phyloP scores from a whole-genome alignment of 2,329 filamentous ascomycete species.

The Myriangium duriaei region DNA sequence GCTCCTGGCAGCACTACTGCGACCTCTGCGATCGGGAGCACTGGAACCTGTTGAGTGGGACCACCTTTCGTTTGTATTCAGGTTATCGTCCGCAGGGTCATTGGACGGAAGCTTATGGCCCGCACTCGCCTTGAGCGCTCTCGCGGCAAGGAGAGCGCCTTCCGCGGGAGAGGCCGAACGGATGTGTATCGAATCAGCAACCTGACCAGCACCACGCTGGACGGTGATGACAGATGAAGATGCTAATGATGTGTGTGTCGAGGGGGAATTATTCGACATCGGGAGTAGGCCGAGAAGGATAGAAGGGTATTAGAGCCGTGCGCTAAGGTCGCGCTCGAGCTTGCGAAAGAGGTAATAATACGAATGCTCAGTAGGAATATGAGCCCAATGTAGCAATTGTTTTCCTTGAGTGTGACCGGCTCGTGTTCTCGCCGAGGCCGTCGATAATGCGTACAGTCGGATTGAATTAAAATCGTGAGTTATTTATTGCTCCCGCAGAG shows the following conservation, averaged over 20 bases:
- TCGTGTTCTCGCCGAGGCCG: too few relatives aligned
- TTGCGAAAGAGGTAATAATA: too few relatives aligned
- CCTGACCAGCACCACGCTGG: conserved; percentile 6
- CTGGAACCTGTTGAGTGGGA: conserved; percentile 6
- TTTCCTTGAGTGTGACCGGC: too few relatives aligned
- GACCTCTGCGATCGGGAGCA: neutral
- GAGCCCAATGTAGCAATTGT: too few relatives aligned
- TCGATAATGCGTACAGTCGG: too few relatives aligned
- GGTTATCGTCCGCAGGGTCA: conserved; percentile 6
- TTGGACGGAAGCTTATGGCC: conserved; percentile 4
- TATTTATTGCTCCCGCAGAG: too few relatives aligned
- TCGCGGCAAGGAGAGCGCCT: conserved; percentile 5
- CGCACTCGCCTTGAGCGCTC: conserved; percentile 9
- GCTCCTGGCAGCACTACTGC: conserved; percentile 1
- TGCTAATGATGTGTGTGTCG: conserved; percentile 7
- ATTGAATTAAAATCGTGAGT: too few relatives aligned
- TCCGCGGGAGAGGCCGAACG: conserved; percentile 7
- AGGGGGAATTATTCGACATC: conserved; percentile 9
- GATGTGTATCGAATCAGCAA: conserved; percentile 7
- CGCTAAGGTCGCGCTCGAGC: too few relatives aligned
- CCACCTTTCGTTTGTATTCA: conserved; percentile 1
- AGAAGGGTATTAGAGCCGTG: too few relatives aligned
- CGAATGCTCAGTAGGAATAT: too few relatives aligned
- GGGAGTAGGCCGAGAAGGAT: too few relatives aligned
- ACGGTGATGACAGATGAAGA: conserved; percentile 9